A percentile compares a stretch with the other conserved stretches of the same genome.
phyloP scores from a whole-genome alignment of 176 grass and related monocot species.

The Musa troglodytarum region DNA sequence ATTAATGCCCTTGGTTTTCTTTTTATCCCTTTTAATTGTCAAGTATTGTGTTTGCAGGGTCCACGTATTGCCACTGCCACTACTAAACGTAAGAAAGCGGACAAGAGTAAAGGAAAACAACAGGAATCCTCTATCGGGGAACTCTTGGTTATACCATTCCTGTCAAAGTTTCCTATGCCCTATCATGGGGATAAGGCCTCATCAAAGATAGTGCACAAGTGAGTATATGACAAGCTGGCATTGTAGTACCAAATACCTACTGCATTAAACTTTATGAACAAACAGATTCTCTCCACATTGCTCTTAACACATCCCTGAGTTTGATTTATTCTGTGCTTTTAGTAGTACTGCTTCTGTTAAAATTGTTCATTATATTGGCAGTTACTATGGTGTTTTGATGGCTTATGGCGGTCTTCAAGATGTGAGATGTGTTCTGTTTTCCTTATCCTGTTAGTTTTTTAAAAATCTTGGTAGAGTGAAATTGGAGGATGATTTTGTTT shows the following conservation, averaged over 20 bases:
- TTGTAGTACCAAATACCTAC: background rate
- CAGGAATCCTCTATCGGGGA: conserved; percentile 69
- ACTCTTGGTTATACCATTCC: conserved; percentile 72
- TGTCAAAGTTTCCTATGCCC: conserved; percentile 79
- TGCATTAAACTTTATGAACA: background rate
- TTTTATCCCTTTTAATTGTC: background rate
- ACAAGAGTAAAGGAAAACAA: conserved; percentile 76
- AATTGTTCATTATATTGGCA: conserved; percentile 30
- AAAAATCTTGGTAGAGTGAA: background rate
- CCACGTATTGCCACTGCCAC: conserved; percentile 52
- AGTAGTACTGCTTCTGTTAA: conserved; percentile 6
- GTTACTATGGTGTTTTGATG: conserved; percentile 89
- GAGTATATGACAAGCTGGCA: conserved; percentile 16
- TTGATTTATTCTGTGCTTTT: background rate
- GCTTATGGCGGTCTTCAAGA: conserved; percentile 86
- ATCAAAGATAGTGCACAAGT: conserved; percentile 64
- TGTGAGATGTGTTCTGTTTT: conserved; percentile 43
- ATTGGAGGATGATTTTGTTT: background rate
- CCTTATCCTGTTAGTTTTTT: background rate
- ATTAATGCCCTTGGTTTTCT: background rate
- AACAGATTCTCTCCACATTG: too few relatives aligned
- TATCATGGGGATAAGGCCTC: conserved; percentile 47
- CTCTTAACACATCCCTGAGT: background rate
- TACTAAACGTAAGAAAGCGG: conserved; percentile 87
- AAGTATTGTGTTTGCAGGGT: conserved; percentile 40